phyloP scores from a whole-genome alignment of 441 rosid species.

The Pelargonium myrrhifolium region DNA sequence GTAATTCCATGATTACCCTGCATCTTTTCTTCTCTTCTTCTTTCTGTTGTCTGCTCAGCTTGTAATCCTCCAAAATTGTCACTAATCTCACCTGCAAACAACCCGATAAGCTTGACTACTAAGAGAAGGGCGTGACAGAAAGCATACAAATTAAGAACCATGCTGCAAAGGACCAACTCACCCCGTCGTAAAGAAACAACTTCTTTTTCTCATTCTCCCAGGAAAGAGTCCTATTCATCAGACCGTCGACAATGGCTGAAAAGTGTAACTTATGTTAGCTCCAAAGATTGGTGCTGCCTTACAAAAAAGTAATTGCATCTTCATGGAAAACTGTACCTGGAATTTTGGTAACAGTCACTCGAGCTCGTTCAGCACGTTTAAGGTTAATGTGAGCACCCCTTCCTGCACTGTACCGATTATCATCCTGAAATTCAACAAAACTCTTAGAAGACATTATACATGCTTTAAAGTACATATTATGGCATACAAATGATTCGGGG shows the following conservation, averaged over 20 bases:
- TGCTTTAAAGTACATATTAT: slow-evolving; percentile 7
- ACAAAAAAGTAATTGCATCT: slow-evolving; percentile 2
- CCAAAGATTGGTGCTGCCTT: background rate
- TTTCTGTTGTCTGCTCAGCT: slow-evolving; percentile 62
- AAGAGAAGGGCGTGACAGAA: slow-evolving; percentile 9
- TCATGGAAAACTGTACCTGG: slow-evolving; percentile 35
- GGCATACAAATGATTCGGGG: slow-evolving; percentile 5
- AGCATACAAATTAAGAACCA: background rate
- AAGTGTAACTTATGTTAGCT: slow-evolving; percentile 18
- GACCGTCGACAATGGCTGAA: slow-evolving; percentile 55
- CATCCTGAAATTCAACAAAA: slow-evolving; percentile 39
- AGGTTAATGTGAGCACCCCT: slow-evolving; percentile 73
- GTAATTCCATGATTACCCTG: slow-evolving; percentile 40
- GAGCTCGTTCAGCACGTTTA: slow-evolving; percentile 69
- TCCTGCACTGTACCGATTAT: slow-evolving; percentile 56
- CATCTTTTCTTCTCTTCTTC: slow-evolving; percentile 87
- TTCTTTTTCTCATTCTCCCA: slow-evolving; percentile 53
- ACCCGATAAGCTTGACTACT: slow-evolving; percentile 12
- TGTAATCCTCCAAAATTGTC: slow-evolving; percentile 81
- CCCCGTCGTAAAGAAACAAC: slow-evolving; percentile 61
- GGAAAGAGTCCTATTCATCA: slow-evolving; percentile 45
- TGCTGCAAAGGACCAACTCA: slow-evolving; percentile 28
- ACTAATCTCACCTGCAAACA: slow-evolving; percentile 59
- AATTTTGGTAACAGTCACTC: slow-evolving; percentile 54
- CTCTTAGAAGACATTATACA: background rate